Conservation (phyloP, 2,329 filamentous ascomycete species). For the Curvularia verruculosa region DNA sequence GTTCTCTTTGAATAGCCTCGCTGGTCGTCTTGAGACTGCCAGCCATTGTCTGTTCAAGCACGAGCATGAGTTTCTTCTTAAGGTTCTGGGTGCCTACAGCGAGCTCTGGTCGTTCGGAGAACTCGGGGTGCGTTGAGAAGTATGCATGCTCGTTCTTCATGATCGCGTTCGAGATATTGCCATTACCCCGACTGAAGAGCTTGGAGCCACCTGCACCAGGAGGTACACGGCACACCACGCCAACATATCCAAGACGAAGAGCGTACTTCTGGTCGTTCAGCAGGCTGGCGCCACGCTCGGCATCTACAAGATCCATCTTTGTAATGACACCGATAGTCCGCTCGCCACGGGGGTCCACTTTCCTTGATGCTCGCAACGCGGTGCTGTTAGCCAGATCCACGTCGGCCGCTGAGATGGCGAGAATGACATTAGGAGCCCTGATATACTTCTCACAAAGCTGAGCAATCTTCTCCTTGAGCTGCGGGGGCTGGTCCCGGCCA, state of each 20-base stretch:
- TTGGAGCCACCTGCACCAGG: conserved; percentile 62
- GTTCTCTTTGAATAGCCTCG: conserved; percentile 90
- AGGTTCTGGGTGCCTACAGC: conserved; percentile 83
- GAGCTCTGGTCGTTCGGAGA: conserved; percentile 73
- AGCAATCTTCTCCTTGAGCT: conserved; percentile 93
- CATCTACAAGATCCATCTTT: conserved; percentile 97
- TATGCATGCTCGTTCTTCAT: conserved; percentile 85
- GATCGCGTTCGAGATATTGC: conserved; percentile 81
- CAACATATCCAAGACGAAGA: conserved; percentile 91
- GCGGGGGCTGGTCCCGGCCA: conserved; percentile 84
- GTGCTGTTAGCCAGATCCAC: conserved; percentile 97
- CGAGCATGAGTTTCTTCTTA: conserved; percentile 94
- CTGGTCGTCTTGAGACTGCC: conserved; percentile 86
- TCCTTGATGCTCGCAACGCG: conserved; percentile 83
- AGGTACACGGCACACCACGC: conserved; percentile 87
- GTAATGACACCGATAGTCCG: conserved; percentile 98
- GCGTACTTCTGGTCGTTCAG: conserved; percentile 92
- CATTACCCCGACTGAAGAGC: conserved; percentile 81
- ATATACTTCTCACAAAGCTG: conserved; percentile 99
- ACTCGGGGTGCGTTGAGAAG: conserved; percentile 86
- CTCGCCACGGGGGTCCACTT: conserved; percentile 92
- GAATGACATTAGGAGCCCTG: conserved; percentile 90
- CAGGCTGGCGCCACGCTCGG: conserved; percentile 76
- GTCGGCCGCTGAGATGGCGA: conserved; percentile 96
- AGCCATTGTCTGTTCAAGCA: conserved; percentile 97